These are phyloP conservation scores for Epichloe gansuensis DNA, from an alignment of 2,329 filamentous ascomycete genomes.

Conservation along the genomic window DNA sequence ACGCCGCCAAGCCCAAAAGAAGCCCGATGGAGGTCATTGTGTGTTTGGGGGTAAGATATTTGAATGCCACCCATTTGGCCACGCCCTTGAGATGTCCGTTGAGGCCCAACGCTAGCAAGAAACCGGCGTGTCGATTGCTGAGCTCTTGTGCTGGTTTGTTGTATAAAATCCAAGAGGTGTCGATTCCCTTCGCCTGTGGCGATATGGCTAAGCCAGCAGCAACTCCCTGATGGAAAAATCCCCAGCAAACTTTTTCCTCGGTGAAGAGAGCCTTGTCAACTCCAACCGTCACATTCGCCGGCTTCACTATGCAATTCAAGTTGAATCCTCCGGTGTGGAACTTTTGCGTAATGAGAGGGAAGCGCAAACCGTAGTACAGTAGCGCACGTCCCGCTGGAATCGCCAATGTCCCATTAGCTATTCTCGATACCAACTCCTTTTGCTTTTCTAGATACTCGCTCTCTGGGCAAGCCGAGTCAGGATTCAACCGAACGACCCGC, in stretches of 20 bases:
- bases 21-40: conserved; percentile 97
- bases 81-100: conserved; percentile 91
- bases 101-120: conserved; percentile 77
- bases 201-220: conserved; percentile 89
- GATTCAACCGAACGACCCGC: conserved; percentile 63
- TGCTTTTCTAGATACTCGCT: conserved; percentile 82
- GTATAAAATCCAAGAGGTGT: conserved; percentile 97
- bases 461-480: conserved; percentile 68
- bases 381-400: conserved; percentile 79
- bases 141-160: conserved; percentile 82
- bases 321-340: conserved; percentile 85
- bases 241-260: conserved; percentile 96
- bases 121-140: conserved; percentile 91
- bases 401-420: conserved; percentile 78
- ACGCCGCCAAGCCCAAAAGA: conserved; percentile 82
- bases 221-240: conserved; percentile 94
- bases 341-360: conserved; percentile 84
- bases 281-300: conserved; percentile 82
- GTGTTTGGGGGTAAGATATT: conserved; percentile 97
- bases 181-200: conserved; percentile 78
- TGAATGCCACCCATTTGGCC: conserved; percentile 97
- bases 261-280: conserved; percentile 79
- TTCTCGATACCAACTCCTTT: conserved; percentile 74
- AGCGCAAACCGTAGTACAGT: conserved; percentile 75
- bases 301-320: conserved; percentile 80